Percentiles rank a stretch among this genome's conserved stretches.
These are phyloP conservation scores for Petunia hybrid DNA, from an alignment of 305 asterid species.

Conservation along the genomic window DNA sequence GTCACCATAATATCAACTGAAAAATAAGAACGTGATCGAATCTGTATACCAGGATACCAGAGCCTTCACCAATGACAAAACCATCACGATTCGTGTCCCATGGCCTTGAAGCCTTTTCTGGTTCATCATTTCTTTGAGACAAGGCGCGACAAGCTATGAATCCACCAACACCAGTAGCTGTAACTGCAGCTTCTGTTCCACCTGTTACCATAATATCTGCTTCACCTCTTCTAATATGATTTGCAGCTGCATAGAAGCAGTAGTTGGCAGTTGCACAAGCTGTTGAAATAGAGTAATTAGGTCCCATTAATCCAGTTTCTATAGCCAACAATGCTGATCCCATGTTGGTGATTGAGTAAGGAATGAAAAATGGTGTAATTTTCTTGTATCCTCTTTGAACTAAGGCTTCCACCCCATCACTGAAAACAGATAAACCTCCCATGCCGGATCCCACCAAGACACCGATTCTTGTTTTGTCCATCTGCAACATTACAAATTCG, in stretches of 20 bases:
- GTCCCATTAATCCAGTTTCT: constrained; percentile 75
- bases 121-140: constrained; percentile 71
- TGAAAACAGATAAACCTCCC: constrained; percentile 70
- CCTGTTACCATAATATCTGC: constrained; percentile 82
- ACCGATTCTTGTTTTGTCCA: constrained; percentile 60
- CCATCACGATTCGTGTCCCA: constrained; percentile 84
- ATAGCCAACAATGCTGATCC: constrained; percentile 78
- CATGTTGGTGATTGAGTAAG: constrained; percentile 76
- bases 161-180: constrained; percentile 67
- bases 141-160: constrained; percentile 85
- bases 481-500: constrained; percentile 40
- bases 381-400: constrained; percentile 70
- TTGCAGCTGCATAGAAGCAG: constrained; percentile 67
- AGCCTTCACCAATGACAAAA: constrained; percentile 78
- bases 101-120: constrained; percentile 70
- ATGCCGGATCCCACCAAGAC: constrained; percentile 75
- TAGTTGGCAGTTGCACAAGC: constrained; percentile 80
- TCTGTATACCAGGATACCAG: constrained; percentile 65
- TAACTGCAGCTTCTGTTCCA: constrained; percentile 69
- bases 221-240: constrained; percentile 77
- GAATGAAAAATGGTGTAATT: constrained; percentile 74
- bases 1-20: background rate
- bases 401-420: constrained; percentile 67
- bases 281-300: constrained; percentile 74
- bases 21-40: background rate